A percentile compares a stretch with the other conserved stretches of the same genome.
These are phyloP conservation scores for Erodium trifolium DNA, from an alignment of 441 rosid species.

Conservation along the genomic window DNA sequence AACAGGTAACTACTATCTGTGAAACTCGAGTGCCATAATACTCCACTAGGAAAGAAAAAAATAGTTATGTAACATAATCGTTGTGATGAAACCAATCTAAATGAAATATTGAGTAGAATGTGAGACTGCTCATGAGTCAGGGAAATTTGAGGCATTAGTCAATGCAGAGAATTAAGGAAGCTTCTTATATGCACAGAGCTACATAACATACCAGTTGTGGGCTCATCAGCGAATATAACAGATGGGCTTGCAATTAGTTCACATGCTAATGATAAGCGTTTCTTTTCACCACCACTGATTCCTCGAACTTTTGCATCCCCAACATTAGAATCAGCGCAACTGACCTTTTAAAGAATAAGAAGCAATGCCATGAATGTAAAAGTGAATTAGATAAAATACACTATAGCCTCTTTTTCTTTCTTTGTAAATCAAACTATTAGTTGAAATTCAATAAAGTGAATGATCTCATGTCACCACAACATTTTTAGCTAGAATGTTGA, in stretches of 20 bases:
- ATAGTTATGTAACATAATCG: too few species aligned
- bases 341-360: conserved; percentile 51
- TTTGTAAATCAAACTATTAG: too few species aligned
- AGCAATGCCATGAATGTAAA: conserved; percentile 18
- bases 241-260: conserved; percentile 98
- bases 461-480: background rate
- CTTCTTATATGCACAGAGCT: conserved; percentile 10
- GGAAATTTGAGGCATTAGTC: background rate
- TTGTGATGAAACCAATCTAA: background rate
- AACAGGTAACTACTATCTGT: too few species aligned
- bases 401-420: background rate
- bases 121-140: conserved; percentile 7
- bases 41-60: too few species aligned
- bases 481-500: background rate
- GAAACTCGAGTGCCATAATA: too few species aligned
- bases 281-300: conserved; percentile 95
- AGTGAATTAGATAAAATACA: conserved; percentile 13
- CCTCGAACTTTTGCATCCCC: conserved; percentile 98
- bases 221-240: conserved; percentile 93
- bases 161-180: background rate
- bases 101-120: background rate
- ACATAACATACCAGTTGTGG: conserved; percentile 65
- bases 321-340: conserved; percentile 73
- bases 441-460: background rate
- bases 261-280: conserved; percentile 76